Percentiles rank a stretch among this genome's conserved stretches.
These are phyloP conservation scores for Gryganskiella cystojenkinii DNA, from an alignment of 192 early-diverging fungal genomes.

Conservation along the genomic window DNA sequence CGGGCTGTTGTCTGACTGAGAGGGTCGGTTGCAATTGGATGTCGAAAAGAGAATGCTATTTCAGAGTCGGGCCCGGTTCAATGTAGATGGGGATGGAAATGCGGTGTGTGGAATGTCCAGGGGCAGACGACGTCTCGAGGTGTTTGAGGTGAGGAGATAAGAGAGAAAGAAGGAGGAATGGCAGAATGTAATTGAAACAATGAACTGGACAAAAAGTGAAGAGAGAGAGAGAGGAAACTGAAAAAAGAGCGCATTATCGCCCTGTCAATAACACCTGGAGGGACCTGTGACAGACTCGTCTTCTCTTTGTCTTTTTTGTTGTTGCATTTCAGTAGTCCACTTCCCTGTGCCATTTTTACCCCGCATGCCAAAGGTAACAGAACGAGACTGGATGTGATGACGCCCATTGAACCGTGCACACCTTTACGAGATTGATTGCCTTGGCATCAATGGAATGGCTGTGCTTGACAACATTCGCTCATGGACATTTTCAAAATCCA, in stretches of 20 bases:
- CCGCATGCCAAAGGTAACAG: slow-evolving; percentile 3
- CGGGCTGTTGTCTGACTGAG: too few species aligned
- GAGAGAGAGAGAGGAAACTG: slow-evolving; percentile 2
- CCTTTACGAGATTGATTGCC: too few species aligned
- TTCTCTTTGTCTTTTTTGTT: background rate
- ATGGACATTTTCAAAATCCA: too few species aligned
- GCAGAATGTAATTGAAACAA: slow-evolving; percentile 11
- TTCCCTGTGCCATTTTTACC: background rate
- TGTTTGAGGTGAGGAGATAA: slow-evolving; percentile 5
- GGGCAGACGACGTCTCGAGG: slow-evolving; percentile 3
- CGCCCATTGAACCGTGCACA: too few species aligned
- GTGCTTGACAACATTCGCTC: too few species aligned
- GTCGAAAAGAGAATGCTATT: background rate
- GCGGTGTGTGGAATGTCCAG: too few species aligned
- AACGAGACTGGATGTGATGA: background rate
- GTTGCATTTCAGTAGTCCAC: slow-evolving; percentile 1
- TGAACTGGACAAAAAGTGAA: background rate
- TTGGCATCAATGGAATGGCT: too few species aligned
- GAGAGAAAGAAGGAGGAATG: background rate
- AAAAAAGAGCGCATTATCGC: background rate
- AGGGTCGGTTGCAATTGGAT: too few species aligned
- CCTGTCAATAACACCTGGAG: too few species aligned
- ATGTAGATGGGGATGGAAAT: too few species aligned
- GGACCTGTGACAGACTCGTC: too few species aligned
- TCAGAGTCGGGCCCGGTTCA: background rate